Percentiles rank a stretch among this genome's conserved stretches.
phyloP scores from a whole-genome alignment of 441 rosid genomes.

The Aleurites moluccanus region DNA sequence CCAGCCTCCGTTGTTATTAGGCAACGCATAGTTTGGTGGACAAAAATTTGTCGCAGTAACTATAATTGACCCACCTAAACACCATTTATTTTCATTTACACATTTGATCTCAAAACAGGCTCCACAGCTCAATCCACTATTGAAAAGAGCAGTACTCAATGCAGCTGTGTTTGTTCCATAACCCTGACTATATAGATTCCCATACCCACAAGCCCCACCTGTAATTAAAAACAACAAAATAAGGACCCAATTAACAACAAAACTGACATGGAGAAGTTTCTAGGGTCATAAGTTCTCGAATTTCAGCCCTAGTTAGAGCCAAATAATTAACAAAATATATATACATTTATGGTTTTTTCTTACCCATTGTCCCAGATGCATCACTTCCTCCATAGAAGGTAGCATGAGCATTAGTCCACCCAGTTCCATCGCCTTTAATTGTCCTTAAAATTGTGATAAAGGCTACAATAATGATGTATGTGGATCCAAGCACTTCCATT shows the following conservation, averaged over 20 bases:
- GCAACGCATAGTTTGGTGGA: conserved; percentile 37
- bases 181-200: conserved; percentile 46
- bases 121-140: conserved; percentile 41
- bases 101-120: conserved; percentile 51
- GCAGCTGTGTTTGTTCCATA: conserved; percentile 47
- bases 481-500: conserved; percentile 24
- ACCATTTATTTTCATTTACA: conserved; percentile 36
- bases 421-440: conserved; percentile 25
- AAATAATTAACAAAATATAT: no score
- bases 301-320: no score
- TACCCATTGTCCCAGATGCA: conserved; percentile 52
- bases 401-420: conserved; percentile 39
- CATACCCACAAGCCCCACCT: conserved; percentile 53
- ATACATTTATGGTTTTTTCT: background rate
- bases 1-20: conserved; percentile 38
- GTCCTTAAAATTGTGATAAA: conserved; percentile 18
- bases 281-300: no score
- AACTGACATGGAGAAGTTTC: no score
- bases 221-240: background rate
- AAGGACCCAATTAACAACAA: background rate
- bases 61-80: conserved; percentile 36
- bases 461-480: conserved; percentile 1
- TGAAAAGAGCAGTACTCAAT: conserved; percentile 42
- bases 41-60: conserved; percentile 61
- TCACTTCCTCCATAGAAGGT: conserved; percentile 49